Base-by-base conservation (phyloP, 2,329 filamentous ascomycete genomes). In the Escovopsis weberi region DNA sequence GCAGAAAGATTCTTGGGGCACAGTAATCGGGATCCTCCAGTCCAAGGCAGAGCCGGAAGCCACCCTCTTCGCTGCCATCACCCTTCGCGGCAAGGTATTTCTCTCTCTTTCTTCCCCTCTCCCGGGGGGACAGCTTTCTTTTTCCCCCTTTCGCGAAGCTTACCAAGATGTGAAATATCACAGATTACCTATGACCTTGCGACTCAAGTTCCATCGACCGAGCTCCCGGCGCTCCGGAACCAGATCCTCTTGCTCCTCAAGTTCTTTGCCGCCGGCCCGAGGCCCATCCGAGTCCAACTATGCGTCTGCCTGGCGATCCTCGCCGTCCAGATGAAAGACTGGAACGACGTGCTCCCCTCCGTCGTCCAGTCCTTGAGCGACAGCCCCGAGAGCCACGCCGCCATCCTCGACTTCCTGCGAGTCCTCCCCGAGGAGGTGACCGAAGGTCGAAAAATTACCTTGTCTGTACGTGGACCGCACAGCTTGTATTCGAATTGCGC, bases 391-490 rank as follows among this genome's bases (percentile, higher is more conserved):
- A 86, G 82, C 59, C 78, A 91, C 55, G 78, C 87, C 50, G 91
- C 84, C 61, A 83, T 96, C 55, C 72, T 98, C 57, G 91, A 98
- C 63, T 98, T 98, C 63, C 73, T 98, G 51, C 87, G 86, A 63
- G 88, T 98, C 55, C 79, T 98, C 51, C 91, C 91, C 44, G 91
- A 98, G 72, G 91, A 98, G 74, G 91, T 98, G 59, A 96, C 85
- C 54, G 89, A 98, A 74, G 91, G 91, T 68, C 86, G 91, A 67
- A 98, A 96, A 71, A 95, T 98, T 74, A 94, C 87, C 74, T 75
- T 98, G 68, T 88, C 86, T 78, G 88, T 94, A 91, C 70, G 86
- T 89, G 75, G 79, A 82, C 69, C 70, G 69, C 69, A 62, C 53
- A 66, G 56, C 59, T 59, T 33, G 42, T 15, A 44, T 66, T 62